Evolutionary conservation across 306 rosid species (phyloP).

Genomic region (Ormosia emarginata): DNA sequence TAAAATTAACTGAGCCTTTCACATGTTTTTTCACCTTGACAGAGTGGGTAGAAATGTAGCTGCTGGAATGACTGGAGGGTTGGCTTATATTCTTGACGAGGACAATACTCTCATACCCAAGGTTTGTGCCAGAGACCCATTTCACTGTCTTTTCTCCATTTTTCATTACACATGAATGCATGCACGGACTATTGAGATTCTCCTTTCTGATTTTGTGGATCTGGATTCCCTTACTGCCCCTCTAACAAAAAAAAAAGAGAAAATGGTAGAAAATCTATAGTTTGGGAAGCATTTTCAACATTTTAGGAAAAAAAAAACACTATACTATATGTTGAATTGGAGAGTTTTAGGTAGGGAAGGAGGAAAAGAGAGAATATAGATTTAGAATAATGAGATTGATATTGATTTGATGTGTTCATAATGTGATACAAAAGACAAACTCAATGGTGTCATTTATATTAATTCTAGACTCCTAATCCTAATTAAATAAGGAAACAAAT

Average conservation of each 20-base stretch:
- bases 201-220: not conserved
- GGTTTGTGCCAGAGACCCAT: constrained; percentile 45
- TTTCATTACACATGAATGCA: not conserved
- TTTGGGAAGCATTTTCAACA: not conserved
- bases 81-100: constrained; percentile 93
- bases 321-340: no score
- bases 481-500: no score
- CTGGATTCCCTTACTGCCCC: not conserved
- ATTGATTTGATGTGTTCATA: no score
- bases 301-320: not conserved
- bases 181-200: not conserved
- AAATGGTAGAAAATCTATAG: not conserved
- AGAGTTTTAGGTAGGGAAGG: no score
- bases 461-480: no score
- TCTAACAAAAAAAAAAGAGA: not conserved
- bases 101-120: constrained; percentile 81
- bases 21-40: constrained; percentile 35
- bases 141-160: not conserved
- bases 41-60: constrained; percentile 99
- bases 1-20: constrained; percentile 12
- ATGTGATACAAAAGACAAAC: no score
- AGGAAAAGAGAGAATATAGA: no score
- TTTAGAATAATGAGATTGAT: no score
- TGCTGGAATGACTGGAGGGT: constrained; percentile 99
- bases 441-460: no score